Evolutionary conservation across 2,329 filamentous ascomycete genomes (phyloP), one percentile per base, ranked within the genome.

Genomic region (Alternaria ventricosa): DNA sequence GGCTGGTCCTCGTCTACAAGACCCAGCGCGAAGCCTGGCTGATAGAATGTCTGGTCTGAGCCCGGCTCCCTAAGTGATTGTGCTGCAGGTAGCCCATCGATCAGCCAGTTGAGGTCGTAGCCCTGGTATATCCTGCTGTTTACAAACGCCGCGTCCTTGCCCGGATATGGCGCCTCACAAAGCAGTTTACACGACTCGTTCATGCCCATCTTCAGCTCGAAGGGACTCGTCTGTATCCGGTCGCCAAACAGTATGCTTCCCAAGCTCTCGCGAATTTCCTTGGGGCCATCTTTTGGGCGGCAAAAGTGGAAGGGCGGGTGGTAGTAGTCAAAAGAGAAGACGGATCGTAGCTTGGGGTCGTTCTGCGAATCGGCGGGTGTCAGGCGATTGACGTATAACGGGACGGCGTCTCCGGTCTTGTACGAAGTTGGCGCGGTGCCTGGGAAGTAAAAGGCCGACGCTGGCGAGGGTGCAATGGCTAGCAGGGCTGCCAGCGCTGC

Each of bases 171-270:
- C 44, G 86, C 86, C 45, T 87, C 85, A 80, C 96, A 99, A 4
- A 97, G 85, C 15, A 87, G 81, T 79, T 95, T 96, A 84, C 96
- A 99, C 0, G 90, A 90, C 80, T 97, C 92, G 78, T 99, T 96
- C 66, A 89, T 84, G 59, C 83, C 89, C 94, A 99, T 97, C 70
- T 89, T 87, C 64, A 98, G 84, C 76, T 97, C 89, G 76, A 97
- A 97, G 0, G 95, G 93, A 36, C 95, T 98, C n/a, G 93, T 97
- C 83, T 93, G 93, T 83, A 99, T 99, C 60, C 96, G 89, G 82
- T 99, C 96, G 71, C 96, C 96, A 73, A 99, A 99, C 55, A 99
- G 82, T 77, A 99, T 99, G 84, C 95, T 97, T 23, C 96, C 96
- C 67, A 99, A 82, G 68, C 92, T 96, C 82, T 97, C 96, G 44